Evolutionary conservation across 306 rosid species (phyloP).

Genomic region (Cercis canadensis): DNA sequence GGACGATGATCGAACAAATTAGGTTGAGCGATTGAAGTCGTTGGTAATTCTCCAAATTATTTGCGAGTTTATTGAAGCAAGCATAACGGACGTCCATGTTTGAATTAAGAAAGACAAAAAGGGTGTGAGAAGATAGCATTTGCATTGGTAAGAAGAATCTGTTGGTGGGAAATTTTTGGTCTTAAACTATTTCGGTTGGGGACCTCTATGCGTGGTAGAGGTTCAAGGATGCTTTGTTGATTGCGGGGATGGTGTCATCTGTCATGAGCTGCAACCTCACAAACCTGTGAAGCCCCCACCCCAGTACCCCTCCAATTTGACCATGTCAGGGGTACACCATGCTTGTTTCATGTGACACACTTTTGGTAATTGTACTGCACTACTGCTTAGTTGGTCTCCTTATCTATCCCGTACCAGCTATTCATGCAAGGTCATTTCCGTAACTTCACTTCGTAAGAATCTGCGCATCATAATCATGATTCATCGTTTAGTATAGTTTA

Average conservation of each 20-base stretch:
- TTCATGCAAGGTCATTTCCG: no score
- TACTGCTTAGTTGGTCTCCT: background rate
- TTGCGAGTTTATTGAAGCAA: no score
- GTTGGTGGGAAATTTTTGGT: no score
- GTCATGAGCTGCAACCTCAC: constrained; percentile 11
- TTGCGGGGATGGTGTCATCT: background rate
- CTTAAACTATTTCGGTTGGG: no score
- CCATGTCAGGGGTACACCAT: background rate
- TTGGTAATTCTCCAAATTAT: no score
- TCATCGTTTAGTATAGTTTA: no score
- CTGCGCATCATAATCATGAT: no score
- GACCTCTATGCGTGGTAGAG: no score
- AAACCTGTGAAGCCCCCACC: constrained; percentile 30
- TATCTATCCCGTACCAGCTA: background rate
- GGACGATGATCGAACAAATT: no score
- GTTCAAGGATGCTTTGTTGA: constrained; percentile 12
- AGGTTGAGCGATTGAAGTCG: no score
- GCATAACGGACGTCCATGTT: background rate
- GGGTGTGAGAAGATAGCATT: constrained; percentile 49
- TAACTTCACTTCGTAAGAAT: no score
- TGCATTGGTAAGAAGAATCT: background rate
- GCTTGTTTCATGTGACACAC: constrained; percentile 34
- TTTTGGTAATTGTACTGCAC: constrained; percentile 6
- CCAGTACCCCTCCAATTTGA: background rate
- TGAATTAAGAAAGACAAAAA: constrained; percentile 29